Conservation (phyloP, 495 filamentous ascomycete species). For the Bombardia bombarda region DNA sequence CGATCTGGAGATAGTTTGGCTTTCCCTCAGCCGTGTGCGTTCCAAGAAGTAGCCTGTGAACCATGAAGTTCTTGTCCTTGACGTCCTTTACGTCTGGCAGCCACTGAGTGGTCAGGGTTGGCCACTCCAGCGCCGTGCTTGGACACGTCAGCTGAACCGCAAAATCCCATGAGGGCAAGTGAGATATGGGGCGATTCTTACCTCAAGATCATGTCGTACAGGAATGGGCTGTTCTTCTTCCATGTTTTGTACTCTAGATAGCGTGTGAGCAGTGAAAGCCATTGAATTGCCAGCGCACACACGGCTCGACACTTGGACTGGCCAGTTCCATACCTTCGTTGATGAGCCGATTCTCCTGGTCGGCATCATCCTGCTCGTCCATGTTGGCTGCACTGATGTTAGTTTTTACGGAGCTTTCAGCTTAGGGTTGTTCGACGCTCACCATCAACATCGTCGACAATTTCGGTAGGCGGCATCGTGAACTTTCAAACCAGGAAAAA, state of each 20-base stretch:
- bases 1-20: constrained; percentile 92
- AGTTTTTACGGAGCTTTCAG: too few relatives aligned
- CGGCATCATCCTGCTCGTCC: constrained; percentile 64
- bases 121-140: constrained; percentile 93
- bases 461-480: constrained; percentile 36
- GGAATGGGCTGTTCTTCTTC: constrained; percentile 99
- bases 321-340: constrained; percentile 74
- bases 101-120: constrained; percentile 96
- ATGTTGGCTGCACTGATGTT: constrained; percentile 46
- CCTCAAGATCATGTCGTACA: constrained; percentile 93
- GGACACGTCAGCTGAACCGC: neutral
- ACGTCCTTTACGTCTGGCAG: constrained; percentile 87
- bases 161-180: constrained; percentile 1
- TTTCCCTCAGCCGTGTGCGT: constrained; percentile 87
- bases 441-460: constrained; percentile 48
- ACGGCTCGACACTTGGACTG: too few relatives aligned
- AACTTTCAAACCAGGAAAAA: neutral
- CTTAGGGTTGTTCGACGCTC: too few relatives aligned
- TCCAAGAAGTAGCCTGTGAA: constrained; percentile 84
- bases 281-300: neutral
- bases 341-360: constrained; percentile 69
- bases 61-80: constrained; percentile 77
- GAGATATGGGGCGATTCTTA: constrained; percentile 13
- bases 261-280: constrained; percentile 9
- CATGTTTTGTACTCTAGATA: constrained; percentile 92